Base-by-base conservation (phyloP, 148 eudicot species). In the Silene conica region DNA sequence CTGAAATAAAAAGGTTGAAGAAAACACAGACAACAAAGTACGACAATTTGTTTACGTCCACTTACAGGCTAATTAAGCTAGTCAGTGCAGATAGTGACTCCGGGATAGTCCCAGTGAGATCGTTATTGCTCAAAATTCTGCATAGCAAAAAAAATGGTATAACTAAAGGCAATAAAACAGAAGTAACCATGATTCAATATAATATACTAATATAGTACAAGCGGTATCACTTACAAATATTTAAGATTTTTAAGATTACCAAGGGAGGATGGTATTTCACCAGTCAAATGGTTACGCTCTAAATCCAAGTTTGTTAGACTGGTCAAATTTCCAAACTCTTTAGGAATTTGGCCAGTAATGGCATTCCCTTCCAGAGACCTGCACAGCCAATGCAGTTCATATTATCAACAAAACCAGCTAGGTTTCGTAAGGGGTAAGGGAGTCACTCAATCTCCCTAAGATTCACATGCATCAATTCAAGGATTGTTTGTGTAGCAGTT, bases 191-290 rank as follows among this genome's bases (percentile, higher is more conserved):
- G 50, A 43, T 38, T 73, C 16, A 74, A 38, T 26, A 52, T 8
- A 63, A 59, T 54, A n/a, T n/a, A n/a, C n/a, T n/a, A n/a, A n/a
- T n/a, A 59, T 34, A 38, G 70, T 21, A 19, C 19, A 82, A 80
- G 77, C 70, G 69, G 81, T 56, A 71, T 62, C 70, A 81, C 98
- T 86, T 83, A 93, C 98, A 93, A 74, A 81, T 82, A 86, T 78
- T 83, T 86, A 80, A 93, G 98, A 74, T 82, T 81, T 75, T 80
- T 75, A 63, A 93, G 87, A 78, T 89, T 90, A 62, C 92, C 94
- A 61, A 93, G 82, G 68, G 92, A 90, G 80, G 92, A 73, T 78
- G 98, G 98, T 79, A 93, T 89, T 86, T 77, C 90, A 71, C 92
- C 98, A 74, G 83, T 81, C 72, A 93, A 85, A 74, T 28, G 81